These are phyloP conservation scores for Citeromyces nyonsensis DNA, from an alignment of 805 yeast genomes.

Conservation along the genomic window DNA sequence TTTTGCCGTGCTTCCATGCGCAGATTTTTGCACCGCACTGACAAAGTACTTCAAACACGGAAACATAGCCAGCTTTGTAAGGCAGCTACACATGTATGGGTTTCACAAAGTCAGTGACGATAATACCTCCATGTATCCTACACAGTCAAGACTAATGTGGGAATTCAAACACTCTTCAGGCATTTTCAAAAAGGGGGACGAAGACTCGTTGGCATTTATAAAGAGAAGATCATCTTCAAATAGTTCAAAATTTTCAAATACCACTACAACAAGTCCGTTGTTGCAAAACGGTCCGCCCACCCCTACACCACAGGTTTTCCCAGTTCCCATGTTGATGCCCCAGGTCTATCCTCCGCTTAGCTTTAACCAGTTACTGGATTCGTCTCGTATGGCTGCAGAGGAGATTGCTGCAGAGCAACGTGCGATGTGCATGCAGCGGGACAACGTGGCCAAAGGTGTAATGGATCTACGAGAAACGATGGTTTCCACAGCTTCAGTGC, in stretches of 20 bases:
- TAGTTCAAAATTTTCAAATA: constrained; percentile 3
- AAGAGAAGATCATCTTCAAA: constrained; percentile 30
- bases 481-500: no score
- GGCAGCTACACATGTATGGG: constrained; percentile 94
- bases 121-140: constrained; percentile 11
- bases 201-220: constrained; percentile 24
- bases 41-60: constrained; percentile 86
- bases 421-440: no score
- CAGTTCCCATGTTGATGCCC: no score
- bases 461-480: no score
- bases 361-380: no score
- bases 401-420: no score
- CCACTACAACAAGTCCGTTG: background rate
- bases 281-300: no score
- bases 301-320: no score
- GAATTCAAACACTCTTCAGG: constrained; percentile 40
- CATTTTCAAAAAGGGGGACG: constrained; percentile 31
- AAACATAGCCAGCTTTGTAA: constrained; percentile 82
- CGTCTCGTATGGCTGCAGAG: no score
- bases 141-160: constrained; percentile 22
- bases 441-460: no score
- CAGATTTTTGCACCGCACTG: constrained; percentile 43
- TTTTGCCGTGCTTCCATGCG: constrained; percentile 49
- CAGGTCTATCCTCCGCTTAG: no score
- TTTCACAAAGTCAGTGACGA: constrained; percentile 66